Evolutionary conservation across 805 yeast genomes (phyloP).

Genomic region (Metschnikowia rubicola): DNA sequence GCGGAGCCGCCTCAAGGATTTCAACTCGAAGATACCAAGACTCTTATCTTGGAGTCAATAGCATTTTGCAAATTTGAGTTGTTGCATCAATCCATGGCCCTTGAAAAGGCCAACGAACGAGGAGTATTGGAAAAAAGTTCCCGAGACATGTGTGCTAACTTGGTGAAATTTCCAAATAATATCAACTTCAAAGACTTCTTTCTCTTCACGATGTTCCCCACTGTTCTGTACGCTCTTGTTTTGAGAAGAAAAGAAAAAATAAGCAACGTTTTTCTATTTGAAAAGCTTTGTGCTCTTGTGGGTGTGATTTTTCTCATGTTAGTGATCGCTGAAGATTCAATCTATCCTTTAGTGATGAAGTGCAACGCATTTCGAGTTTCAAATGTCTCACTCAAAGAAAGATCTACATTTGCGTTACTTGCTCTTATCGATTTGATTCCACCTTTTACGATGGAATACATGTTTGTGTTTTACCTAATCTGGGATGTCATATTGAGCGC

Average conservation of each 20-base stretch:
- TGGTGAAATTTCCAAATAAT: slow-evolving; percentile 64
- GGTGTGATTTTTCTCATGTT: slow-evolving; percentile 86
- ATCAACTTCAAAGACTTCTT: slow-evolving; percentile 65
- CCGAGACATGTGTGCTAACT: slow-evolving; percentile 9
- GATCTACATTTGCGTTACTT: slow-evolving; percentile 4
- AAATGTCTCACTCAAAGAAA: slow-evolving; percentile 1
- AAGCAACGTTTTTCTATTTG: slow-evolving; percentile 63
- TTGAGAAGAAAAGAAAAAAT: slow-evolving; percentile 74
- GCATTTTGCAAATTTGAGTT: slow-evolving; percentile 74
- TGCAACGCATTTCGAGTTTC: slow-evolving; percentile 50
- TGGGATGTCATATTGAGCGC: slow-evolving; percentile 94
- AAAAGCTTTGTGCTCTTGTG: slow-evolving; percentile 74
- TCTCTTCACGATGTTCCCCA: slow-evolving; percentile 82
- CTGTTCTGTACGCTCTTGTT: slow-evolving; percentile 76
- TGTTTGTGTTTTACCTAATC: slow-evolving; percentile 79
- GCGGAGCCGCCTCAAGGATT: slow-evolving; percentile 34
- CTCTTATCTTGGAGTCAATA: slow-evolving; percentile 40
- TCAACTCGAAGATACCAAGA: slow-evolving; percentile 22
- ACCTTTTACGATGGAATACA: slow-evolving; percentile 69
- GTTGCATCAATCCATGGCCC: slow-evolving; percentile 45
- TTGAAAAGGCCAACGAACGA: slow-evolving; percentile 15
- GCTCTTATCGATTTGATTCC: slow-evolving; percentile 73
- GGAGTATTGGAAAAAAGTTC: slow-evolving; percentile 12
- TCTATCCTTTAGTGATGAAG: slow-evolving; percentile 69
- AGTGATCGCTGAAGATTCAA: slow-evolving; percentile 65